Conservation (phyloP, 257 asterid genomes). For the Linderniella brevidens region DNA sequence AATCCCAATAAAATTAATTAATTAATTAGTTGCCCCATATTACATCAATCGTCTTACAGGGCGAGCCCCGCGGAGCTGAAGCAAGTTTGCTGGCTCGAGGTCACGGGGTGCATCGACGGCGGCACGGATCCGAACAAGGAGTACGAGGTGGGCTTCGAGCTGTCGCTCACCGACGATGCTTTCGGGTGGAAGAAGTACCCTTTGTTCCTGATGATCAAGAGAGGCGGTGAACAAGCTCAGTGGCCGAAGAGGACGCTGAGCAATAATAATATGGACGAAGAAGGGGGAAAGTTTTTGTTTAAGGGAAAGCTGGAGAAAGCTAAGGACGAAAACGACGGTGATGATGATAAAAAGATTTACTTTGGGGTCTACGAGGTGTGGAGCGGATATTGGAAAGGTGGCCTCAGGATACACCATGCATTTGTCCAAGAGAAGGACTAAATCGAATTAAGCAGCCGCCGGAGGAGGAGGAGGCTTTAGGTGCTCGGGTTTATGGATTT, state of each 20-base stretch:
- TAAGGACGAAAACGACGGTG: neutral
- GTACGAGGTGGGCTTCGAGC: slow-evolving; percentile 22
- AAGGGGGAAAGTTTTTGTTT: slow-evolving; percentile 5
- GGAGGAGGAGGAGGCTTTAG: too few relatives aligned
- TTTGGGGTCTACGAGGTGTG: slow-evolving; percentile 39
- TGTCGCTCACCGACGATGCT: slow-evolving; percentile 27
- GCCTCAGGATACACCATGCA: slow-evolving; percentile 25
- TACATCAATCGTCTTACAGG: slow-evolving; percentile 5
- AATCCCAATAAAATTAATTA: neutral
- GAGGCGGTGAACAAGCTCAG: slow-evolving; percentile 17
- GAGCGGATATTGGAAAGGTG: slow-evolving; percentile 58
- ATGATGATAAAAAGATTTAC: slow-evolving; percentile 8
- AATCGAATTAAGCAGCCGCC: too few relatives aligned
- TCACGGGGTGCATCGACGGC: slow-evolving; percentile 16
- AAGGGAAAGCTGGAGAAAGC: slow-evolving; percentile 3
- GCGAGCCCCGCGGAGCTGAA: slow-evolving; percentile 15
- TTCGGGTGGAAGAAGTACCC: slow-evolving; percentile 41
- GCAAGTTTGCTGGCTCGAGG: slow-evolving; percentile 49
- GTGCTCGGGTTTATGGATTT: too few relatives aligned
- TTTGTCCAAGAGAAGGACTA: slow-evolving; percentile 8
- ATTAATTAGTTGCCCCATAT: too few relatives aligned
- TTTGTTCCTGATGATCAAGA: slow-evolving; percentile 29
- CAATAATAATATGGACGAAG: slow-evolving; percentile 3
- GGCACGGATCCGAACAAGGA: slow-evolving; percentile 10
- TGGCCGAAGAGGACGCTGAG: slow-evolving; percentile 12